Conservation (phyloP, 225 moss, liverwort and hornwort species). For the Bryoerythrophyllum caledonicum region DNA sequence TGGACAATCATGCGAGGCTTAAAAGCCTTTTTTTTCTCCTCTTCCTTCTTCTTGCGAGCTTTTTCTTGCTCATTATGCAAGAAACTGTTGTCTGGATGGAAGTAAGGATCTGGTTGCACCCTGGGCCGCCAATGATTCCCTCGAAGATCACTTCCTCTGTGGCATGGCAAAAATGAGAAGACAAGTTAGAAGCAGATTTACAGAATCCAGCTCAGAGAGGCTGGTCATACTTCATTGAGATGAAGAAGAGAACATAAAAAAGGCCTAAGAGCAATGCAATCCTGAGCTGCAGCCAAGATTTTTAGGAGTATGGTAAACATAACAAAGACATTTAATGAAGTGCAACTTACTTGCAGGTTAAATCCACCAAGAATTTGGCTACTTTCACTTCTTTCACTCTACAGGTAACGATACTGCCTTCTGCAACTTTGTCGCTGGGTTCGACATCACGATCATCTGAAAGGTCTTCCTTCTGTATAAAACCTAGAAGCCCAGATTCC, state of each 20-base stretch:
- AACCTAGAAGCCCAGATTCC: slow-evolving; percentile 85
- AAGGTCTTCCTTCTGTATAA: slow-evolving; percentile 87
- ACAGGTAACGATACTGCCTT: slow-evolving; percentile 87
- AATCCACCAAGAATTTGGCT: slow-evolving; percentile 65
- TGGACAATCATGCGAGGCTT: slow-evolving; percentile 99
- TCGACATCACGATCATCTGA: slow-evolving; percentile 85
- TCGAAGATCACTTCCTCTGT: slow-evolving; percentile 85
- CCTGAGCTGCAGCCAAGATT: slow-evolving; percentile 45
- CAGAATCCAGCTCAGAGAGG: slow-evolving; percentile 15
- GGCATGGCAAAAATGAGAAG: slow-evolving; percentile 17
- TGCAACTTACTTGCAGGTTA: slow-evolving; percentile 69
- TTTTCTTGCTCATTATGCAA: slow-evolving; percentile 85
- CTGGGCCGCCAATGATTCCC: slow-evolving; percentile 62
- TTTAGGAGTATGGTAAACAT: slow-evolving; percentile 52
- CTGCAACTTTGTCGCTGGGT: slow-evolving; percentile 83
- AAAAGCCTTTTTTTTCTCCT: slow-evolving; percentile 85
- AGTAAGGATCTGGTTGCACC: slow-evolving; percentile 69
- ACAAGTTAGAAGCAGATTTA: slow-evolving; percentile 6
- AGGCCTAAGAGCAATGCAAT: slow-evolving; percentile 31
- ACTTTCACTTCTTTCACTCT: slow-evolving; percentile 83
- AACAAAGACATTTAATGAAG: slow-evolving; percentile 20
- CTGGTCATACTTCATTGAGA: slow-evolving; percentile 4
- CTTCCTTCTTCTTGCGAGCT: slow-evolving; percentile 83
- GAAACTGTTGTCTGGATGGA: slow-evolving; percentile 56
- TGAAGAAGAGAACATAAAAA: slow-evolving; percentile 39